Evolutionary conservation across 176 grass and related monocot genomes (phyloP).

Genomic region (Raddia guianensis): DNA sequence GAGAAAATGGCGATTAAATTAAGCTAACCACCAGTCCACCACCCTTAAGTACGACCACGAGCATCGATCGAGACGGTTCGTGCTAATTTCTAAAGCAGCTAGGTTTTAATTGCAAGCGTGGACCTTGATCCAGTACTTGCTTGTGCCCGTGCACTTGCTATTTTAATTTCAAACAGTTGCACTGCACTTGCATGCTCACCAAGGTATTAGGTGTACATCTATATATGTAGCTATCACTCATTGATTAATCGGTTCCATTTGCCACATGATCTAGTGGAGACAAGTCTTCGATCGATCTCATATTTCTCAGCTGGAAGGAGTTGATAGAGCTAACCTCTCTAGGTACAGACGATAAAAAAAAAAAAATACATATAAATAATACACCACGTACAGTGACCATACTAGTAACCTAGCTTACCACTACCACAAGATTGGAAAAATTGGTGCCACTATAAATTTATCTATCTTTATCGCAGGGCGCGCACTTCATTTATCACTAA

Average conservation of each 20-base stretch:
- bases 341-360: background rate
- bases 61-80: background rate
- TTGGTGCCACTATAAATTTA: too few relatives aligned
- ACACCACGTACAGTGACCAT: too few relatives aligned
- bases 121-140: slow-evolving; percentile 30
- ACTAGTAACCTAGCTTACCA: background rate
- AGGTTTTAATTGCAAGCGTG: slow-evolving; percentile 34
- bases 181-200: too few relatives aligned
- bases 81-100: background rate
- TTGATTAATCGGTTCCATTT: background rate
- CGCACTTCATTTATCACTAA: too few relatives aligned
- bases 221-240: background rate
- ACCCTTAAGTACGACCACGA: background rate
- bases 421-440: background rate
- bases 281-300: background rate
- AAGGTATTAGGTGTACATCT: too few relatives aligned
- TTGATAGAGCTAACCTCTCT: too few relatives aligned
- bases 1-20: background rate
- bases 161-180: too few relatives aligned
- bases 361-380: background rate
- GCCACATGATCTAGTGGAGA: background rate
- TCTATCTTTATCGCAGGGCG: too few relatives aligned
- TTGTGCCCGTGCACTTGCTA: too few relatives aligned
- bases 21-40: background rate
- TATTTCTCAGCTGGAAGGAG: background rate